A percentile compares a stretch with the other conserved stretches of the same genome.
phyloP scores from a whole-genome alignment of 495 filamentous ascomycete species.

The Pyrenopolyporus hunteri region DNA sequence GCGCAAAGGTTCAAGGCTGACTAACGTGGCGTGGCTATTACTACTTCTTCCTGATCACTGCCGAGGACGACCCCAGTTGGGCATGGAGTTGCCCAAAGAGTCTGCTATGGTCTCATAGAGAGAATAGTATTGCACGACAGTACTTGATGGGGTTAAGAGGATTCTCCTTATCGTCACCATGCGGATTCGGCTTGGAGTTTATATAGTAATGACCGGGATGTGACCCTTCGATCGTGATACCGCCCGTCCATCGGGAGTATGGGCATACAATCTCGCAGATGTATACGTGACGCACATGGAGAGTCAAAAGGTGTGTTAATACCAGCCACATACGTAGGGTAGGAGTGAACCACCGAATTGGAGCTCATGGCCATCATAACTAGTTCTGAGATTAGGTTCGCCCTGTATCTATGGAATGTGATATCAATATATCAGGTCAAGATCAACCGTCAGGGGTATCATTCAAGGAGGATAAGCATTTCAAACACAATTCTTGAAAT shows the following conservation, averaged over 20 bases:
- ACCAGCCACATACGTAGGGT: constrained; percentile 28
- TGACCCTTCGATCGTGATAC: background rate
- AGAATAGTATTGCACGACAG: background rate
- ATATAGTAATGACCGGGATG: constrained; percentile 9
- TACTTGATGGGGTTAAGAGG: background rate
- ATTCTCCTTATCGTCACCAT: background rate
- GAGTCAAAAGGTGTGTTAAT: background rate
- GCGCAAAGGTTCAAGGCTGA: background rate
- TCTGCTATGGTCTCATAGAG: constrained; percentile 7
- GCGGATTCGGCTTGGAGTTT: background rate
- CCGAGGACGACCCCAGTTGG: constrained; percentile 10
- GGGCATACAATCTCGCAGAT: background rate
- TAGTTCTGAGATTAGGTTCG: background rate
- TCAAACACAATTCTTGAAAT: too few relatives aligned
- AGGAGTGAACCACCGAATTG: background rate
- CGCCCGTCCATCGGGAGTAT: constrained; percentile 1
- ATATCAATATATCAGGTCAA: constrained; percentile 1
- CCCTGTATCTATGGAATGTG: constrained; percentile 13
- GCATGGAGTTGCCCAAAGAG: background rate
- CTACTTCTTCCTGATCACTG: constrained; percentile 12
- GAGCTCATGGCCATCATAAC: background rate
- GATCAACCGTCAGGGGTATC: too few relatives aligned
- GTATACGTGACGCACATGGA: background rate
- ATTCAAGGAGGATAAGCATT: too few relatives aligned
- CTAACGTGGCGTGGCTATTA: background rate